phyloP scores from a whole-genome alignment of 2,329 filamentous ascomycete species.

The Colletotrichum chlorophyti region DNA sequence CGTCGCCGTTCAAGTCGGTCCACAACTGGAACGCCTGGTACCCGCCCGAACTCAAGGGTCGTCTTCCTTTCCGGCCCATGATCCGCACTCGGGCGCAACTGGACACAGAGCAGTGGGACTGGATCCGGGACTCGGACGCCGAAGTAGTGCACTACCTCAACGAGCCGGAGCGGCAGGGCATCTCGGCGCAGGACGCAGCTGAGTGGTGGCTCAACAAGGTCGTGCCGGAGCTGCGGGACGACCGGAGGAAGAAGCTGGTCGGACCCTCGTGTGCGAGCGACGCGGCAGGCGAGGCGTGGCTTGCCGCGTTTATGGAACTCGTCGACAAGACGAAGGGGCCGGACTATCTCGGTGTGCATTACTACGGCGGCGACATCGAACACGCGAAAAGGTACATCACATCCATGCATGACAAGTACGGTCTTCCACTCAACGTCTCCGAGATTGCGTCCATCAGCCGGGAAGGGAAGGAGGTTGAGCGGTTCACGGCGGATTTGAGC shows the following conservation, averaged over 20 bases:
- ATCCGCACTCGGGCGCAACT: constrained; percentile 45
- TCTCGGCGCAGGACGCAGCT: constrained; percentile 42
- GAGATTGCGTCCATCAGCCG: constrained; percentile 50
- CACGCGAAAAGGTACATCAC: constrained; percentile 44
- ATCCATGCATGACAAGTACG: constrained; percentile 42
- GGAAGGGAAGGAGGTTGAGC: constrained; percentile 41
- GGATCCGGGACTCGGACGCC: constrained; percentile 33
- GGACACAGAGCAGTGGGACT: constrained; percentile 45
- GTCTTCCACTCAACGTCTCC: constrained; percentile 43
- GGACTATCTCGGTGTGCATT: constrained; percentile 51
- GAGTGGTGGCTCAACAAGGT: constrained; percentile 46
- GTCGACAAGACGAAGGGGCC: constrained; percentile 38
- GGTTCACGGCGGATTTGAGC: constrained; percentile 45
- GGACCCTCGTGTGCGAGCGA: constrained; percentile 46
- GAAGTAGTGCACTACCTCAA: constrained; percentile 53
- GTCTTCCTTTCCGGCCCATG: constrained; percentile 48
- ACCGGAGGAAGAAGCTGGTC: constrained; percentile 39
- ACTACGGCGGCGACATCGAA: constrained; percentile 43
- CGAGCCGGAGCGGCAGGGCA: constrained; percentile 49
- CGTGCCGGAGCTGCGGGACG: constrained; percentile 33
- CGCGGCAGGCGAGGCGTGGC: constrained; percentile 45
- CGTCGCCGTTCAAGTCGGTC: constrained; percentile 41
- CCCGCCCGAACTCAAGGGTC: constrained; percentile 42
- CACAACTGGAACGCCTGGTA: constrained; percentile 51
- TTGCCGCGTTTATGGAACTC: constrained; percentile 46